phyloP scores from a whole-genome alignment of 139 green algal species.

The Ostreobium quekettii region DNA sequence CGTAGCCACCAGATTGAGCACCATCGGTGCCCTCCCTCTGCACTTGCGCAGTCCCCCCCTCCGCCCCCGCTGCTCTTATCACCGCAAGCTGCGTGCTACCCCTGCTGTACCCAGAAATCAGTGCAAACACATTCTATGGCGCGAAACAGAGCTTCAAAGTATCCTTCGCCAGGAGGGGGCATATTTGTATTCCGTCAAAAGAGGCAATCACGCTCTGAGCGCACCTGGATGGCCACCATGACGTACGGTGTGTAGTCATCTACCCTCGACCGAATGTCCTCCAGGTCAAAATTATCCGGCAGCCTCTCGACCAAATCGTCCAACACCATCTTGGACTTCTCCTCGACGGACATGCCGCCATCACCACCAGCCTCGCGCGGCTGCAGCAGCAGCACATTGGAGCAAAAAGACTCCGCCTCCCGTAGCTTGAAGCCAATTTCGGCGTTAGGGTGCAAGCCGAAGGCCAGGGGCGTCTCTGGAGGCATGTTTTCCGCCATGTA shows the following conservation, averaged over 20 bases:
- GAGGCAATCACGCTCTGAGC: not conserved
- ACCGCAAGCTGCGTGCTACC: too few species aligned
- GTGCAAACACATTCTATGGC: too few species aligned
- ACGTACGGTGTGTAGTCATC: constrained; percentile 75
- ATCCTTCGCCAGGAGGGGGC: too few species aligned
- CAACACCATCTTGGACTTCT: constrained; percentile 77
- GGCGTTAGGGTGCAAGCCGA: constrained; percentile 86
- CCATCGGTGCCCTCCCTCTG: too few species aligned
- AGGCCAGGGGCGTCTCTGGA: constrained; percentile 67
- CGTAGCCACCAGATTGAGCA: too few species aligned
- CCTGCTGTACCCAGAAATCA: too few species aligned
- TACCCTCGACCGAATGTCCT: constrained; percentile 72
- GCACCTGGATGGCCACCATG: constrained; percentile 84
- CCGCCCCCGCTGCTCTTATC: too few species aligned
- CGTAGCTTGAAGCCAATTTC: constrained; percentile 86
- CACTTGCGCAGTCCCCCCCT: too few species aligned
- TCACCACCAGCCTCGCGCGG: constrained; percentile 53
- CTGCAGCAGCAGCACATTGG: constrained; percentile 58
- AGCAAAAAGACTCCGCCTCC: constrained; percentile 73
- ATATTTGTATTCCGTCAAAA: too few species aligned
- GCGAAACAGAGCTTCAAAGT: too few species aligned
- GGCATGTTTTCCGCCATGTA: constrained; percentile 73
- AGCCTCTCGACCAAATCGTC: constrained; percentile 76
- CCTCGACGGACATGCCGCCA: constrained; percentile 56
- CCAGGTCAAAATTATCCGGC: constrained; percentile 72